A percentile compares a stretch with the other conserved stretches of the same genome.
Conservation (phyloP, 495 filamentous ascomycete genomes). For the Penicillium subrubescens region DNA sequence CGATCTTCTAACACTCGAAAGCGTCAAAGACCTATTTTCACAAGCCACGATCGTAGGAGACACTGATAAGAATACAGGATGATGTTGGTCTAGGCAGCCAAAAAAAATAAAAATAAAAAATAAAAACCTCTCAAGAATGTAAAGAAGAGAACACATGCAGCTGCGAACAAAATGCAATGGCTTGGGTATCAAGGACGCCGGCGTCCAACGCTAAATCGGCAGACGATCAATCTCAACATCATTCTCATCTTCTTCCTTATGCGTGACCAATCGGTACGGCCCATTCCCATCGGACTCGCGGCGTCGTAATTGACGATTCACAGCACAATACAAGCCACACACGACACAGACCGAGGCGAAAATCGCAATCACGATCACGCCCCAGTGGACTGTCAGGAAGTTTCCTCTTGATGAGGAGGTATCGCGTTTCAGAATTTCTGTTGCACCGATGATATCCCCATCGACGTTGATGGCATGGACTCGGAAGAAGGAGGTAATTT, state of each 20-base stretch:
- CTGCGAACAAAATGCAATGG: constrained; percentile 7
- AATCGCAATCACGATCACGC: constrained; percentile 10
- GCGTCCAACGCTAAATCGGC: constrained; percentile 22
- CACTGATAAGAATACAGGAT: neutral
- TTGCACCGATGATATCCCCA: constrained; percentile 19
- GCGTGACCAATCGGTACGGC: constrained; percentile 19
- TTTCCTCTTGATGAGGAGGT: neutral
- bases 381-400: constrained; percentile 5
- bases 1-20: too few species aligned
- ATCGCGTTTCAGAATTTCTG: constrained; percentile 13
- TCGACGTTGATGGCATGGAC: constrained; percentile 20
- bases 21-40: too few species aligned
- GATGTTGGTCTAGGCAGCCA: neutral
- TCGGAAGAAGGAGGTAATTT: constrained; percentile 20
- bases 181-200: constrained; percentile 21
- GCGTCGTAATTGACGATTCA: constrained; percentile 10
- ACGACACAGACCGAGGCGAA: constrained; percentile 18
- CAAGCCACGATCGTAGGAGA: too few species aligned
- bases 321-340: constrained; percentile 16
- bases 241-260: constrained; percentile 20
- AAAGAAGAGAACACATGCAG: too few species aligned
- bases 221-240: constrained; percentile 13
- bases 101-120: too few species aligned
- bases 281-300: neutral
- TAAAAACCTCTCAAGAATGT: neutral